Conservation (phyloP, 805 yeast genomes). For the Vanderwaltozyma polyspora region DNA sequence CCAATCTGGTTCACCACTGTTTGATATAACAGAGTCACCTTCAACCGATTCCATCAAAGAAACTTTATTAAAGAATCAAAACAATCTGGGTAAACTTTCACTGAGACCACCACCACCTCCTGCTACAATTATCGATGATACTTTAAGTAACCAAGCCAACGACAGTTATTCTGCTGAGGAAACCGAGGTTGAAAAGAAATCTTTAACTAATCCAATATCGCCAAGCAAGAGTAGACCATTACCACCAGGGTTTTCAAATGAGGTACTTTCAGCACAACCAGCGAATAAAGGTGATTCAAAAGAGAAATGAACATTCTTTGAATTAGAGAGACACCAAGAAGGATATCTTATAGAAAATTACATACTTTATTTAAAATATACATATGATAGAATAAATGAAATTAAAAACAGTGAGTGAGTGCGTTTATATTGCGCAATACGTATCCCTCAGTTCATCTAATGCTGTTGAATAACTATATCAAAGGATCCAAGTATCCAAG, state of each 20-base stretch:
- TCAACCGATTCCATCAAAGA: neutral
- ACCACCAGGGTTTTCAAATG: slow-evolving; percentile 2
- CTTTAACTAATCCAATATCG: neutral
- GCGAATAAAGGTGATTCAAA: neutral
- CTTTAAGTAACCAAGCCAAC: neutral
- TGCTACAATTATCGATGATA: neutral
- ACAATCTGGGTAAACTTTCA: neutral
- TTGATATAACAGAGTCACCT: neutral
- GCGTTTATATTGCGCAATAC: no score
- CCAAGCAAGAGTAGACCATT: neutral
- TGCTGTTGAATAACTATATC: no score
- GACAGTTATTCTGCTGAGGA: no score
- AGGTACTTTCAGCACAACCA: neutral
- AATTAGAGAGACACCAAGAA: no score
- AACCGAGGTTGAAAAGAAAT: neutral
- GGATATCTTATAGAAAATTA: no score
- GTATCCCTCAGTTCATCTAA: no score
- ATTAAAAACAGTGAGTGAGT: no score
- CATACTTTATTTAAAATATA: no score
- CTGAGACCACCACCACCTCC: slow-evolving; percentile 3
- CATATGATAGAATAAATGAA: no score
- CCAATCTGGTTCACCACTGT: neutral
- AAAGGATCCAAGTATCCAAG: no score
- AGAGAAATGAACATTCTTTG: neutral
- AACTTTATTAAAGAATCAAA: neutral